These are phyloP conservation scores for Rhododendron vialii DNA, from an alignment of 148 eudicot genomes.

Conservation along the genomic window DNA sequence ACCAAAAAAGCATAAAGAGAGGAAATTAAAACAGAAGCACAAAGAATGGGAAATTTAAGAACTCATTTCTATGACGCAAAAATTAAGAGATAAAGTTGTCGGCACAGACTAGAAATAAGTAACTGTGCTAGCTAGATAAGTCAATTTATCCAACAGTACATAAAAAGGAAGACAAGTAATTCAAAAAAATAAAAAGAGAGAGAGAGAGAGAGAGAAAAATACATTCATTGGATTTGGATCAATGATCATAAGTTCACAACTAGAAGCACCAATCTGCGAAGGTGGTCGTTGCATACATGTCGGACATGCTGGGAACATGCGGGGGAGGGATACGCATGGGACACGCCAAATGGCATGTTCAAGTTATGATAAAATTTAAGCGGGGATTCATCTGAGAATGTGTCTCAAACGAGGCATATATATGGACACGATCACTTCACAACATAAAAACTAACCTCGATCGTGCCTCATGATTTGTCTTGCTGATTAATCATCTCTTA, in stretches of 20 bases:
- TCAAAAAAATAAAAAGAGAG: neutral
- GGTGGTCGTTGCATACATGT: neutral
- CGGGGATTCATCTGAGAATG: too few relatives aligned
- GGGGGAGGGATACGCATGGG: too few relatives aligned
- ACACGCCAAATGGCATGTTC: too few relatives aligned
- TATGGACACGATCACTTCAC: too few relatives aligned
- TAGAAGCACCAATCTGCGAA: neutral
- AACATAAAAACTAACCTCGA: too few relatives aligned
- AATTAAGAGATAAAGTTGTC: neutral
- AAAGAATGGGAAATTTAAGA: neutral
- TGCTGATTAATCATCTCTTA: too few relatives aligned
- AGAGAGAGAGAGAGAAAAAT: neutral
- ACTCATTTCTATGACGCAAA: neutral
- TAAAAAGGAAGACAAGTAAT: too few relatives aligned
- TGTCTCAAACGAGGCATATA: too few relatives aligned
- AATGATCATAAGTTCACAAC: neutral
- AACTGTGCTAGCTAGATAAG: neutral
- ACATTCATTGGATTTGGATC: neutral
- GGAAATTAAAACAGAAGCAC: neutral
- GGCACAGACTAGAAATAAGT: neutral
- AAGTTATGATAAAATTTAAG: too few relatives aligned
- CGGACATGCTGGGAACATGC: too few relatives aligned
- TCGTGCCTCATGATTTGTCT: too few relatives aligned
- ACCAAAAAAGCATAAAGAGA: neutral
- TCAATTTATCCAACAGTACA: neutral